Conservation (phyloP, 495 filamentous ascomycete genomes). For the Bathelium albidoporum region DNA sequence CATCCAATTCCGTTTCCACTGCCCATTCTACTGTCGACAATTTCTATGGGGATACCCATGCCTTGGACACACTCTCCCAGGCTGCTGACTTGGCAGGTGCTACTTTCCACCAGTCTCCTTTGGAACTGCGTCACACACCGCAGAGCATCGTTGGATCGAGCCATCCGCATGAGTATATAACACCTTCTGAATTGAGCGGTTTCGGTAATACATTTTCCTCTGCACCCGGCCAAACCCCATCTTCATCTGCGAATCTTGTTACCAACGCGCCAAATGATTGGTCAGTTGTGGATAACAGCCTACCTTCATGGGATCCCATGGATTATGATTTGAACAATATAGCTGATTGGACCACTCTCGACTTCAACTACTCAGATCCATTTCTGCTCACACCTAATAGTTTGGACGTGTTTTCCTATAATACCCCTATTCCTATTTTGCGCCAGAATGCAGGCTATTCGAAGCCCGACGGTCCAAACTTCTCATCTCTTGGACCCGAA, state of each 20-base stretch:
- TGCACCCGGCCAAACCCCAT: background rate
- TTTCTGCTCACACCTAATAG: background rate
- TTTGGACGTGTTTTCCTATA: background rate
- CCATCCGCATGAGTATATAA: background rate
- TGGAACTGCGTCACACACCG: background rate
- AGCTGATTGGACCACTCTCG: background rate
- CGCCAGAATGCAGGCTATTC: background rate
- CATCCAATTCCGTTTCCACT: background rate
- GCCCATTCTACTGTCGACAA: background rate
- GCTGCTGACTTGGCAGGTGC: background rate
- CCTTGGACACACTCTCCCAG: background rate
- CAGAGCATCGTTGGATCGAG: background rate
- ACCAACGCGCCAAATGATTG: background rate
- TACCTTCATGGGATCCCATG: background rate
- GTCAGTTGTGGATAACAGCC: background rate
- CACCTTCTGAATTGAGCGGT: background rate
- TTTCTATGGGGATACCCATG: background rate
- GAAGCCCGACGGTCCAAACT: background rate
- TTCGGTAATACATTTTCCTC: background rate
- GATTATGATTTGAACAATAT: background rate
- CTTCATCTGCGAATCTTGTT: background rate
- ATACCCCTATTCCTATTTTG: background rate
- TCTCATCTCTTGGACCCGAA: background rate
- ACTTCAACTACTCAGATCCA: background rate
- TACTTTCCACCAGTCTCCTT: background rate